Evolutionary conservation across 2,329 filamentous ascomycete genomes (phyloP), one percentile per base, ranked within the genome.

Genomic region (Orbilia ellipsospora): DNA sequence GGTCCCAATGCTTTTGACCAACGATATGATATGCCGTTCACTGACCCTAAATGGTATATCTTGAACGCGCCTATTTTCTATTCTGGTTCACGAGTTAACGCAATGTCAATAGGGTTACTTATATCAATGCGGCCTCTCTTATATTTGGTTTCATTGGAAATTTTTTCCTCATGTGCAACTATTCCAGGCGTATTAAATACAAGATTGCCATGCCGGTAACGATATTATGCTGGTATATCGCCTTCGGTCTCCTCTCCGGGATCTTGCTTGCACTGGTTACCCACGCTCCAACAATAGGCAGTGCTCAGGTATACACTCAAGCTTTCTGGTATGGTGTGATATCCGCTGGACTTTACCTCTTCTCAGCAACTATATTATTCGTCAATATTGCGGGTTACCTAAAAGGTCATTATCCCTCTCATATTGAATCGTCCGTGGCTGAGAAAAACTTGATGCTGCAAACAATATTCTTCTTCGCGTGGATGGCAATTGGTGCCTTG

Each of bases 371-470:
- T 56, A 86, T 96, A 44, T 89, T 97, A 82, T 87, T 90, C 78
- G 50, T 77, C 16, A 77, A 77, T n/a, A 72, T 77, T 16, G 55
- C 60, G 13, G 93, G 93, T 5, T 83, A 89, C 0, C 88, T 89
- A 0, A 78, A 77, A 36, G 90, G 92, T 78, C 97, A 96, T 79
- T 87, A 87, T 6, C 91, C 92, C 78, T 90, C 93, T 79, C 96
- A 97, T 78, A 77, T 65, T 23, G 66, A 77, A n/a, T 85, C 97
- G 20, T 93, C 91, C 0, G 88, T 89, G 63, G 90, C 90, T 75
- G 93, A 97, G 81, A 88, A 94, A 12, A 97, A 92, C 0, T 84
- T 97, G 20, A 97, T 97, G 85, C 83, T 97, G 26, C 94, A 97
- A 82, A 96, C 93, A 0, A 96, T 96, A 82, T 84, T 91, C 67